Conservation (phyloP, 768 basidiomycete species). For the Hericium rajendrae region DNA sequence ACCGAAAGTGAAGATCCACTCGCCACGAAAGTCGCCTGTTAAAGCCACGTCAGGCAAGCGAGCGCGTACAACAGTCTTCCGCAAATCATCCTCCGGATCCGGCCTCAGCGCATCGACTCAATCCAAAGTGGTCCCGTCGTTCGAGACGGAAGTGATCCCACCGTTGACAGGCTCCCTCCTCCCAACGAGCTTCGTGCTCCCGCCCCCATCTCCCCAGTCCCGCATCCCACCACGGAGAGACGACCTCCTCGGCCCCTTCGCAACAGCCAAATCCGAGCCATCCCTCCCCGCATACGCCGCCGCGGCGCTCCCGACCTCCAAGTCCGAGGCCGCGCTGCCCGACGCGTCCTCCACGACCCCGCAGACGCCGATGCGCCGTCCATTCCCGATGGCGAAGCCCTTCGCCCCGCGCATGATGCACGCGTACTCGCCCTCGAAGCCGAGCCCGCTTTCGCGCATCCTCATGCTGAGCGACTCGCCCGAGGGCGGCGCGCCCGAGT, state of each 20-base stretch:
- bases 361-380: constrained; percentile 27
- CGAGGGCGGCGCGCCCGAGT: constrained; percentile 23
- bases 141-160: constrained; percentile 45
- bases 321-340: neutral
- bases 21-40: constrained; percentile 29
- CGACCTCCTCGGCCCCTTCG: constrained; percentile 20
- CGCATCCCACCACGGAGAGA: constrained; percentile 44
- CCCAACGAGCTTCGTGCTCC: constrained; percentile 65
- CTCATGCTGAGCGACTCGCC: constrained; percentile 63
- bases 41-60: constrained; percentile 36
- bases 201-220: constrained; percentile 66
- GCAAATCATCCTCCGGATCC: constrained; percentile 31
- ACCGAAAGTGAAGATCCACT: constrained; percentile 1
- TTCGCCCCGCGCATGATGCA: constrained; percentile 61
- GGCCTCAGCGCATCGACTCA: constrained; percentile 14
- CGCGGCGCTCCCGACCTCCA: constrained; percentile 7
- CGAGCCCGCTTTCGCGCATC: constrained; percentile 74
- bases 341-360: neutral
- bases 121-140: constrained; percentile 30
- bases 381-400: constrained; percentile 67
- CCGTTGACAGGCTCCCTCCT: constrained; percentile 28
- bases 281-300: neutral
- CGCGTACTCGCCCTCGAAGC: constrained; percentile 73
- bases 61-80: constrained; percentile 29
- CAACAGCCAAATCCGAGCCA: neutral